Conservation (phyloP, 2,329 filamentous ascomycete species). For the Basipetospora chlamydospora region DNA sequence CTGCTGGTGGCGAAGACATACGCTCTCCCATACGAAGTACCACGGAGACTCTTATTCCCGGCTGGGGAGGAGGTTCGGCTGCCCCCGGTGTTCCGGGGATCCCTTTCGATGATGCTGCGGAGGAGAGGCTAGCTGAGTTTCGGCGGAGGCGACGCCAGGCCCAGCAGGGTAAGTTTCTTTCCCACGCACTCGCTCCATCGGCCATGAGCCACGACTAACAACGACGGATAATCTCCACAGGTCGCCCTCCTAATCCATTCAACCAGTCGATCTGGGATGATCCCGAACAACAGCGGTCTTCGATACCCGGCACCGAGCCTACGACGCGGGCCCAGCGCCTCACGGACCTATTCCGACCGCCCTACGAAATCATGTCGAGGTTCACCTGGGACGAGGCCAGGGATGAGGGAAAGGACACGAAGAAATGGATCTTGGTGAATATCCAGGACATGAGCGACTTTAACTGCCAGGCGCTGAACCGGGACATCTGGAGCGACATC, state of each 20-base stretch:
- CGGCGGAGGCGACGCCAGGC: slow-evolving; percentile 26
- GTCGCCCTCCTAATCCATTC: slow-evolving; percentile 18
- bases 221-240: neutral
- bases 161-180: neutral
- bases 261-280: slow-evolving; percentile 25
- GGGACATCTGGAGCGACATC: slow-evolving; percentile 88
- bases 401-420: slow-evolving; percentile 68
- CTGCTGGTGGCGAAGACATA: slow-evolving; percentile 44
- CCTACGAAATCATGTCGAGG: slow-evolving; percentile 74
- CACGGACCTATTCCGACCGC: slow-evolving; percentile 83
- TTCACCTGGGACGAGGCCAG: slow-evolving; percentile 74
- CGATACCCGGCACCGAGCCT: slow-evolving; percentile 6
- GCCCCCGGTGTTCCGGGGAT: no score
- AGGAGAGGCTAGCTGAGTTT: no score
- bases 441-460: slow-evolving; percentile 89
- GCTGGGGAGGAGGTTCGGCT: slow-evolving; percentile 30
- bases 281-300: slow-evolving; percentile 10
- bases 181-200: neutral
- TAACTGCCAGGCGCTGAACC: slow-evolving; percentile 84
- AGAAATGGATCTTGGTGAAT: slow-evolving; percentile 94
- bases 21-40: slow-evolving; percentile 83
- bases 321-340: slow-evolving; percentile 59
- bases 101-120: no score
- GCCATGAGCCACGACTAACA: no score
- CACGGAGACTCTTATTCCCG: slow-evolving; percentile 68